Evolutionary conservation across 441 rosid genomes (phyloP).

Genomic region (Cnidoscolus chayamansa): DNA sequence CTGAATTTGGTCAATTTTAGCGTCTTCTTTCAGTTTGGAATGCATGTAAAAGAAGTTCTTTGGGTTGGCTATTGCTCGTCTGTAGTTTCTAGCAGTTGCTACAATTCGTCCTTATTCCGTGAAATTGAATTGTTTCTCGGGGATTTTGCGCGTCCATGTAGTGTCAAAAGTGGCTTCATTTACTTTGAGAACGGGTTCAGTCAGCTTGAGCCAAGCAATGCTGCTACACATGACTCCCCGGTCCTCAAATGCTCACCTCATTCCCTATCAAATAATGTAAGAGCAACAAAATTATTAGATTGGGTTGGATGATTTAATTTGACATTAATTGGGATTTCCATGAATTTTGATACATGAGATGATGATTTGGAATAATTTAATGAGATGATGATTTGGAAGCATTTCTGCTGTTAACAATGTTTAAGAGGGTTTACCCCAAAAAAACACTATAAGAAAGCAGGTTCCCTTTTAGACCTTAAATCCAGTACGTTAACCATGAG

Average conservation of each 20-base stretch:
- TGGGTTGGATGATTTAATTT: neutral
- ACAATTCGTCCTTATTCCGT: neutral
- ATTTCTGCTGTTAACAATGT: too few species aligned
- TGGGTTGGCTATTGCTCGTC: constrained; percentile 11
- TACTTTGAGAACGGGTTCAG: neutral
- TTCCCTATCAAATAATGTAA: neutral
- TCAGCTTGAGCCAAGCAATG: neutral
- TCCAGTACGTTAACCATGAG: too few species aligned
- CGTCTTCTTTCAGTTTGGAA: constrained; percentile 13
- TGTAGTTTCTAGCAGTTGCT: neutral
- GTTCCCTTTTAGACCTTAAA: too few species aligned
- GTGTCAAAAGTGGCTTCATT: neutral
- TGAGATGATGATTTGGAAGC: too few species aligned
- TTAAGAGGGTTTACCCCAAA: too few species aligned
- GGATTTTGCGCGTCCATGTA: neutral
- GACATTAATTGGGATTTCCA: too few species aligned
- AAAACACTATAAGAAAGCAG: too few species aligned
- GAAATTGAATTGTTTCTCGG: neutral
- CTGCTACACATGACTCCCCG: neutral
- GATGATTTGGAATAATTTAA: too few species aligned
- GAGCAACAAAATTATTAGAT: neutral
- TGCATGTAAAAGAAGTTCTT: constrained; percentile 13
- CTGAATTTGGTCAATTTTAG: constrained; percentile 45
- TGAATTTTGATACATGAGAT: too few species aligned
- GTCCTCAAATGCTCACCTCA: too few species aligned